phyloP scores from a whole-genome alignment of 2,329 filamentous ascomycete species.

The Nannizziopsis arthrosporioides region DNA sequence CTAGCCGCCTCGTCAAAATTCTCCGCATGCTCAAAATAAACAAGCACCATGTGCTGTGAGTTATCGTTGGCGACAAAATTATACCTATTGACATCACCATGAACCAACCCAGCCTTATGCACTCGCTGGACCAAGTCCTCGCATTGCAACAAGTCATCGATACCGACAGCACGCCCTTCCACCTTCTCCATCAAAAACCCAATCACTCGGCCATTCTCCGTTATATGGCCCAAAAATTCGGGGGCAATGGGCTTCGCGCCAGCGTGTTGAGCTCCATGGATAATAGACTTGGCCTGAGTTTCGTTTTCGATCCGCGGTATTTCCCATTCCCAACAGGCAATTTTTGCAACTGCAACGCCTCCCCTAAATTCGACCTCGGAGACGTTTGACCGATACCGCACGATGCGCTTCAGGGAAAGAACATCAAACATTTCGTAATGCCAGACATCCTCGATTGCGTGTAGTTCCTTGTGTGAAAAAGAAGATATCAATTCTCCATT shows the following conservation, averaged over 20 bases:
- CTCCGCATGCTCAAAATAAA: conserved; percentile 7
- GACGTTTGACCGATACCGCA: conserved; percentile 3
- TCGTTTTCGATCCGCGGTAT: conserved; percentile 6
- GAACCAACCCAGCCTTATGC: conserved; percentile 6
- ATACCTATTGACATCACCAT: conserved; percentile 11
- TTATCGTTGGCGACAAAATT: conserved; percentile 6
- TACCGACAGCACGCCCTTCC: background rate
- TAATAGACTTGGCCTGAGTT: conserved; percentile 1
- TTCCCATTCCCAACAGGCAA: conserved; percentile 6
- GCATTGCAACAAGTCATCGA: conserved; percentile 4
- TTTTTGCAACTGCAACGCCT: conserved; percentile 8
- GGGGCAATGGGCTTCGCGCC: conserved; percentile 1
- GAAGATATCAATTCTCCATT: background rate
- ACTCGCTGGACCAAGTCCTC: background rate
- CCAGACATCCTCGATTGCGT: background rate
- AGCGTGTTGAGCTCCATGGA: background rate
- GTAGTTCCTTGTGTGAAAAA: background rate
- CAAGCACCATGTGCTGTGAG: background rate
- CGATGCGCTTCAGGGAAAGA: background rate
- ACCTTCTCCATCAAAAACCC: conserved; percentile 9
- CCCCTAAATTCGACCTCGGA: conserved; percentile 2
- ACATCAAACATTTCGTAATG: background rate
- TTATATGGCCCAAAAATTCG: conserved; percentile 7
- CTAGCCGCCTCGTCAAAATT: background rate
- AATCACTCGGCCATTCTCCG: conserved; percentile 10